Percentiles rank a stretch among this genome's conserved stretches.
Evolutionary conservation across 352 stramenopile genomes (phyloP).

Genomic region (Aphanomyces cochlioides): DNA sequence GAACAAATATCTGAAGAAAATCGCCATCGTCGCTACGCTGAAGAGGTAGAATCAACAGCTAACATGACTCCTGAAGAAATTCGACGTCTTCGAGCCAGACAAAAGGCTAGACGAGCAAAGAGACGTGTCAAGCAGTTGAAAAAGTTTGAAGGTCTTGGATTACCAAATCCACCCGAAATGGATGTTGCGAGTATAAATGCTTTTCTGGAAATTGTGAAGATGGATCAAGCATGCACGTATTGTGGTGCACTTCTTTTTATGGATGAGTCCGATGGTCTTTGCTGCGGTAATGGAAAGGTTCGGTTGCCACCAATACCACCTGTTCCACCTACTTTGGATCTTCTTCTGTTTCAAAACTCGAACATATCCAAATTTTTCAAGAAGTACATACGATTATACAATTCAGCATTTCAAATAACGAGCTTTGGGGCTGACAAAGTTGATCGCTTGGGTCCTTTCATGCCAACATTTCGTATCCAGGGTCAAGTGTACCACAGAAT

Average conservation of each 20-base stretch:
- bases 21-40: not conserved
- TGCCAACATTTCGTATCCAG: slow-evolving; percentile 2
- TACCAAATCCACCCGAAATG: no score
- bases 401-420: not conserved
- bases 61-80: not conserved
- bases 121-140: not conserved
- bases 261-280: no score
- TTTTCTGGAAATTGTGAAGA: no score
- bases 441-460: not conserved
- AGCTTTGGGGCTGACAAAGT: slow-evolving; percentile 1
- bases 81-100: not conserved
- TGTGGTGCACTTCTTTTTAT: no score
- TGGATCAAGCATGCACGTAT: no score
- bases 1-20: not conserved
- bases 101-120: not conserved
- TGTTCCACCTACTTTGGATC: no score
- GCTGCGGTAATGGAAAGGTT: no score
- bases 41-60: not conserved
- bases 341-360: no score
- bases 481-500: slow-evolving; percentile 1
- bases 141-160: no score
- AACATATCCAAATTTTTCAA: not conserved
- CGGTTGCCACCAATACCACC: no score
- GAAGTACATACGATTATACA: not conserved
- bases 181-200: no score